Conservation (phyloP, 495 filamentous ascomycete genomes). For the Penicillium coffeae region DNA sequence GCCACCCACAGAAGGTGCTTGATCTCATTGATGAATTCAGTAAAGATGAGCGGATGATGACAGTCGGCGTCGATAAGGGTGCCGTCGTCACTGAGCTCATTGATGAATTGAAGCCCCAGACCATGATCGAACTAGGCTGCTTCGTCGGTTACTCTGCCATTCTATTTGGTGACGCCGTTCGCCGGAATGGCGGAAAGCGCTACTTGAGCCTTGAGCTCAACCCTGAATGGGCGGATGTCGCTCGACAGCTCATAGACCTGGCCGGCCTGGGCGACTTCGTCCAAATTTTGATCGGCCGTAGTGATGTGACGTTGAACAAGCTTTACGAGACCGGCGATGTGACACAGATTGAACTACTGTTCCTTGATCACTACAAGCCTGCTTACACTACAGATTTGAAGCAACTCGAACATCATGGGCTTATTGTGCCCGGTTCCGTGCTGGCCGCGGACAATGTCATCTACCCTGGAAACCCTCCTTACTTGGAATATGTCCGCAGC, state of each 20-base stretch:
- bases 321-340: constrained; percentile 50
- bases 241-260: constrained; percentile 58
- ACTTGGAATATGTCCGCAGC: constrained; percentile 48
- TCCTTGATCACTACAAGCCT: constrained; percentile 74
- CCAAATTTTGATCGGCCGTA: constrained; percentile 61
- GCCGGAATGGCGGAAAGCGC: constrained; percentile 51
- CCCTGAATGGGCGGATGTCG: constrained; percentile 62
- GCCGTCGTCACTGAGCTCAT: constrained; percentile 63
- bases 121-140: constrained; percentile 75
- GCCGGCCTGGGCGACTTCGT: constrained; percentile 66
- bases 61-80: constrained; percentile 71
- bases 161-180: constrained; percentile 61
- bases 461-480: constrained; percentile 70
- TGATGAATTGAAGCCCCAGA: constrained; percentile 55
- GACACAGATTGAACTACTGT: constrained; percentile 60
- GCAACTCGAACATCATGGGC: constrained; percentile 61
- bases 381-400: constrained; percentile 68
- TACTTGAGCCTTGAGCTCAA: constrained; percentile 68
- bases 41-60: constrained; percentile 66
- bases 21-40: constrained; percentile 70
- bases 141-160: constrained; percentile 80
- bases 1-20: constrained; percentile 61
- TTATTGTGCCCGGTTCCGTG: constrained; percentile 59
- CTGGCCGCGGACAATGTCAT: constrained; percentile 72
- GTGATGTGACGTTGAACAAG: constrained; percentile 54